These are phyloP conservation scores for Sporothrix euskadiensis DNA, from an alignment of 2,329 filamentous ascomycete species.

Conservation along the genomic window DNA sequence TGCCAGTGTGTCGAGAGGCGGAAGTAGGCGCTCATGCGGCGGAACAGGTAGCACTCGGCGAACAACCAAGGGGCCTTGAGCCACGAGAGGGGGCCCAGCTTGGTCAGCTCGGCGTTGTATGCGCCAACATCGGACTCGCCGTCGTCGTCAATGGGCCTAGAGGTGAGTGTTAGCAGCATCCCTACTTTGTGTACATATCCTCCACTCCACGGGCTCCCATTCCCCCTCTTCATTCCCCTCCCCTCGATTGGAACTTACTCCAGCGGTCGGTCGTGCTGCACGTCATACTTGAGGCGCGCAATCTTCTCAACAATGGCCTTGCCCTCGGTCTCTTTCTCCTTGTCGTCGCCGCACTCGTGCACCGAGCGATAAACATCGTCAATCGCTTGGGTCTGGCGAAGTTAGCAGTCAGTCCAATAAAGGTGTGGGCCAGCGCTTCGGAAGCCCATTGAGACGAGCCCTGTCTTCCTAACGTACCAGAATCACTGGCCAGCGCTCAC, in stretches of 20 bases:
- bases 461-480: conserved; percentile 56
- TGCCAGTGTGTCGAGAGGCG: conserved; percentile 79
- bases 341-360: conserved; percentile 57
- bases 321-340: conserved; percentile 71
- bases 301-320: conserved; percentile 81
- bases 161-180: neutral
- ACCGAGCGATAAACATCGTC: conserved; percentile 87
- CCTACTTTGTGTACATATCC: neutral
- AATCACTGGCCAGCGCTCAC: conserved; percentile 91
- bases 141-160: conserved; percentile 57
- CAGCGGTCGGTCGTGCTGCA: conserved; percentile 82
- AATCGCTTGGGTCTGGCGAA: conserved; percentile 76
- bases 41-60: conserved; percentile 90
- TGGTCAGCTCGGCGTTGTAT: conserved; percentile 84
- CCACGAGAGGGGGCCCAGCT: conserved; percentile 75
- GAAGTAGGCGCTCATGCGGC: conserved; percentile 82
- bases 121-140: conserved; percentile 70
- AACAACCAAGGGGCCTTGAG: conserved; percentile 85
- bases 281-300: conserved; percentile 85
- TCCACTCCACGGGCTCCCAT: neutral
- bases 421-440: neutral
- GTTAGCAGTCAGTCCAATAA: conserved; percentile 21
- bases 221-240: neutral
- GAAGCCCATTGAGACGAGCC: neutral
- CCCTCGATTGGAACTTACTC: conserved; percentile 16